A percentile compares a stretch with the other conserved stretches of the same genome.
phyloP scores from a whole-genome alignment of 1,139 yeast species.

The Hansenula lynferdii region DNA sequence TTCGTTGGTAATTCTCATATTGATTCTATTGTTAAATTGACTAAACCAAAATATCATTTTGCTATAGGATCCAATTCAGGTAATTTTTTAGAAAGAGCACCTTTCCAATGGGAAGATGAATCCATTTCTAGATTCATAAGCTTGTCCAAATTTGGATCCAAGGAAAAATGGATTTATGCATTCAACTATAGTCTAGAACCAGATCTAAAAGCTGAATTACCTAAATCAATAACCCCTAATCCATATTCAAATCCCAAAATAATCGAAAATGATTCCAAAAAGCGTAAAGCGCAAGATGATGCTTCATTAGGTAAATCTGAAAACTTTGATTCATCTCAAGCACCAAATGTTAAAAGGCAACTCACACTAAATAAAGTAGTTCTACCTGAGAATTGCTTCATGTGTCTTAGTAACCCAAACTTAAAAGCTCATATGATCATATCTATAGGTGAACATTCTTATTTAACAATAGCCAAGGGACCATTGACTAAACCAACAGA shows the following conservation, averaged over 20 bases:
- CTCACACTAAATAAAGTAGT: constrained; percentile 26
- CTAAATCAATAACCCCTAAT: constrained; percentile 28
- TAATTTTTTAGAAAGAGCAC: constrained; percentile 48
- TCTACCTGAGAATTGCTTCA: constrained; percentile 63
- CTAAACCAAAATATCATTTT: constrained; percentile 64
- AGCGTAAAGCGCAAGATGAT: constrained; percentile 7
- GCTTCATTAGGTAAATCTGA: constrained; percentile 6
- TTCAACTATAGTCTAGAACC: constrained; percentile 36
- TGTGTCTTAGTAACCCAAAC: constrained; percentile 78
- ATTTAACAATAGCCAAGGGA: constrained; percentile 82
- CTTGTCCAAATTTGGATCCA: constrained; percentile 51
- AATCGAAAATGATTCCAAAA: constrained; percentile 1
- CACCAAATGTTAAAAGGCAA: constrained; percentile 5
- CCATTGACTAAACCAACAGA: constrained; percentile 57
- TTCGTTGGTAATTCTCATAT: constrained; percentile 29
- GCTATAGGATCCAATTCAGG: constrained; percentile 47
- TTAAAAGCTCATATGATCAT: constrained; percentile 79
- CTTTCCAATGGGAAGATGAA: constrained; percentile 47
- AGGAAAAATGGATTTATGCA: constrained; percentile 71
- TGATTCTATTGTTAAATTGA: constrained; percentile 39
- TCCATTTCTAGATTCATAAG: constrained; percentile 57
- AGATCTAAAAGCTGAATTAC: constrained; percentile 14
- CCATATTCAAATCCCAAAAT: constrained; percentile 27
- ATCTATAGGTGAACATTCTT: constrained; percentile 62
- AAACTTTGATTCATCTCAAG: constrained; percentile 2